Base-by-base conservation (phyloP, 2,329 filamentous ascomycete species). In the Venturiaceae sp. region DNA sequence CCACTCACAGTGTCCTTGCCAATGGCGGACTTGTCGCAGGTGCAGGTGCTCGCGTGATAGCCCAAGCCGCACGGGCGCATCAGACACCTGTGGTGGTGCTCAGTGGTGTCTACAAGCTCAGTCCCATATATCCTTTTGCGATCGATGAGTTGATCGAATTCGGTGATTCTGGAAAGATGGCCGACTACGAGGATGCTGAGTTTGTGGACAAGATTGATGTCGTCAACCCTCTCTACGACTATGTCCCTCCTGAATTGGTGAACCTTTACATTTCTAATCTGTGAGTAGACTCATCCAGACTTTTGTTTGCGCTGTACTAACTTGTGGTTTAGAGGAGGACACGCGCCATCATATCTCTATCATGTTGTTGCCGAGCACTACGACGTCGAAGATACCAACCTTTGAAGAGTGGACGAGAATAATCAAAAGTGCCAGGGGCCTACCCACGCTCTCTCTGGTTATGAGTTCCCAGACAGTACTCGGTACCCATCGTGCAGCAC, bases 21-120 rank as follows among this genome's bases (percentile, higher is more conserved):
- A 94, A 95, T 66, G 94, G 94, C 55, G 88, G 88, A 6, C 82
- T 96, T 28, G 81, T 97, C 30, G 88, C 90, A 19, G 87, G 91
- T 41, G 85, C 88, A 5, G 94, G 94, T n/a, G 88, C 89, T 9
- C 84, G 84, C 21, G 84, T 88, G 41, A 88, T 97, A 63, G 90
- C 92, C 4, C 85, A 87, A 62, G 91, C 92, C 7, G 94, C 94
- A 14, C 87, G 87, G 68, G 85, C 87, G 63, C 87, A 92, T 66
- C 84, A 86, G 63, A 90, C 87, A 26, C 88, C 91, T 0, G 92
- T 99, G 19, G 85, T 97, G 26, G 90, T 95, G 3, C 82, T 99
- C 46, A 88, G 87, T 56, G 92, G 91, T 33, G 86, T 97, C 21
- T 97, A 96, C 78, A 95, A 95, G 74, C 82, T 99, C 58, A 95